These are phyloP conservation scores for Phytopythium kandeliae DNA, from an alignment of 352 stramenopile species.

Conservation along the genomic window DNA sequence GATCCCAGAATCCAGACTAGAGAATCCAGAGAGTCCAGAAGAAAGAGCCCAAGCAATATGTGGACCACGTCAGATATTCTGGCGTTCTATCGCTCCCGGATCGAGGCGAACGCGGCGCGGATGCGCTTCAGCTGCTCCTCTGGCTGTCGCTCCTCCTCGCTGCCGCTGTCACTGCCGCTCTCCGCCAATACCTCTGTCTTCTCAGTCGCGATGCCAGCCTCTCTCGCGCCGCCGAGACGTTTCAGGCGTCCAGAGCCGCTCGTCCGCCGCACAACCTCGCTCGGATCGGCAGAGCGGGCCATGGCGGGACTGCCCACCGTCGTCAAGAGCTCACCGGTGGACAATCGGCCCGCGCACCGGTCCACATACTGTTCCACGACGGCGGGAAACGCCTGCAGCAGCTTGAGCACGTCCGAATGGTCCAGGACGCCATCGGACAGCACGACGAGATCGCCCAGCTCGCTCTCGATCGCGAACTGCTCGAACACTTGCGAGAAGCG, in stretches of 20 bases:
- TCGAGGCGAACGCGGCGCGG: conserved; percentile 22
- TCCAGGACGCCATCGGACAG: conserved; percentile 11
- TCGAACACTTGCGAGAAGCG: neutral
- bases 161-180: conserved; percentile 2
- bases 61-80: neutral
- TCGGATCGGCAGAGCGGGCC: too few relatives aligned
- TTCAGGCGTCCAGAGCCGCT: neutral
- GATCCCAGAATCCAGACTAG: too few relatives aligned
- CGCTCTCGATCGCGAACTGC: neutral
- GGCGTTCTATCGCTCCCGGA: neutral
- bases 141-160: conserved; percentile 8
- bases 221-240: too few relatives aligned
- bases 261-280: neutral
- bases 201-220: neutral
- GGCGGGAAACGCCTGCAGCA: conserved; percentile 45
- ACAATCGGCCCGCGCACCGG: neutral
- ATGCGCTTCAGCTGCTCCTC: conserved; percentile 34
- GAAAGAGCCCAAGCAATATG: neutral
- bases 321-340: neutral
- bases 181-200: neutral
- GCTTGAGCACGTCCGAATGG: conserved; percentile 13
- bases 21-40: too few relatives aligned
- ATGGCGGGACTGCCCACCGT: neutral
- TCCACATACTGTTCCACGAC: conserved; percentile 42
- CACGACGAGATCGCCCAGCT: neutral